phyloP scores from a whole-genome alignment of 2,329 filamentous ascomycete species.

The Biscogniauxia mediterranea region DNA sequence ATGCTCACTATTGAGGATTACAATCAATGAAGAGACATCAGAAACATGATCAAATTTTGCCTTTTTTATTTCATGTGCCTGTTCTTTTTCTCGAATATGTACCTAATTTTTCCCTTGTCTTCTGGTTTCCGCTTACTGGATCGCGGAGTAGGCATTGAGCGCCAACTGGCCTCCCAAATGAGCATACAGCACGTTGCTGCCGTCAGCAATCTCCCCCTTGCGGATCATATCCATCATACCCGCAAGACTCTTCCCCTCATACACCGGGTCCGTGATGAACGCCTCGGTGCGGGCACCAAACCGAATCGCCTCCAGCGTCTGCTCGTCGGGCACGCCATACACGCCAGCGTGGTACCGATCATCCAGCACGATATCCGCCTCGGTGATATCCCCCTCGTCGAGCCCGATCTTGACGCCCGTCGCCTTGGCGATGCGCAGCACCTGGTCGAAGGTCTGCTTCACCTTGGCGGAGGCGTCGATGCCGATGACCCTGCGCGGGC shows the following conservation, averaged over 20 bases:
- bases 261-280: conserved; percentile 73
- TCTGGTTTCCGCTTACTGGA: conserved; percentile 27
- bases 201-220: conserved; percentile 55
- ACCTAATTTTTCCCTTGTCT: neutral
- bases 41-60: conserved; percentile 4
- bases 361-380: conserved; percentile 61
- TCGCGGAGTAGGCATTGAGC: conserved; percentile 62
- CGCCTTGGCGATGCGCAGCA: conserved; percentile 63
- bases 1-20: conserved; percentile 3
- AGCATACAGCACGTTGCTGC: conserved; percentile 68
- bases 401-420: conserved; percentile 65
- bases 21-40: conserved; percentile 11
- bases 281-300: conserved; percentile 67
- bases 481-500: conserved; percentile 58
- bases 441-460: conserved; percentile 61
- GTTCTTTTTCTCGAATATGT: too few species aligned
- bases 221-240: conserved; percentile 66
- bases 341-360: conserved; percentile 62
- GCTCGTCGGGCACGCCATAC: conserved; percentile 66
- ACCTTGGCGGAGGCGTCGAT: conserved; percentile 64
- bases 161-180: conserved; percentile 70
- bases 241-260: conserved; percentile 73
- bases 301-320: conserved; percentile 66
- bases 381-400: conserved; percentile 56
- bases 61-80: too few species aligned